Evolutionary conservation across 257 asterid genomes (phyloP).

Genomic region (Cruciata laevipes): DNA sequence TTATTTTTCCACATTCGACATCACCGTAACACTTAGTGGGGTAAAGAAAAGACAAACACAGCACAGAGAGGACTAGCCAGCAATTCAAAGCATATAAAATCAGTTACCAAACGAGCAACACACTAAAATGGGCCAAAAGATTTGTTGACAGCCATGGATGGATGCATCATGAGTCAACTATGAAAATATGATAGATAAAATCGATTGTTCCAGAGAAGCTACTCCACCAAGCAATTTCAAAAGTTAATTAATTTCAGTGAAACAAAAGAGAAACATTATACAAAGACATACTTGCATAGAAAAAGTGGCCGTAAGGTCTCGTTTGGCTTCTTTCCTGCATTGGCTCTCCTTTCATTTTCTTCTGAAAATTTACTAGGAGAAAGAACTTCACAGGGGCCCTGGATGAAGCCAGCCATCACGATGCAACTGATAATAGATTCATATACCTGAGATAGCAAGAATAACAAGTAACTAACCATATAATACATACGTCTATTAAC

Average conservation of each 20-base stretch:
- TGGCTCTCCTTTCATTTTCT: constrained; percentile 65
- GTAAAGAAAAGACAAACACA: background rate
- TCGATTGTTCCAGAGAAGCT: background rate
- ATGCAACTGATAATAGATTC: constrained; percentile 55
- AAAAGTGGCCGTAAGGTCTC: constrained; percentile 53
- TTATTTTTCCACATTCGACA: background rate
- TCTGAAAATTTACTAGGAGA: constrained; percentile 67
- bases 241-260: constrained; percentile 13
- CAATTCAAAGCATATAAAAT: background rate
- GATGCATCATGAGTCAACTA: constrained; percentile 2
- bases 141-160: background rate
- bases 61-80: background rate
- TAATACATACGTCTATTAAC: background rate
- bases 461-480: background rate
- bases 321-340: constrained; percentile 28
- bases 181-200: background rate
- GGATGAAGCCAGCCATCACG: constrained; percentile 63
- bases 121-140: background rate
- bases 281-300: constrained; percentile 74
- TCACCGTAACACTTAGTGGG: background rate
- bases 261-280: constrained; percentile 11
- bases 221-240: constrained; percentile 6
- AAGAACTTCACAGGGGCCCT: constrained; percentile 78
- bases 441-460: constrained; percentile 54
- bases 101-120: background rate